Conservation (phyloP, 2,329 filamentous ascomycete species). For the Truncatella angustata region DNA sequence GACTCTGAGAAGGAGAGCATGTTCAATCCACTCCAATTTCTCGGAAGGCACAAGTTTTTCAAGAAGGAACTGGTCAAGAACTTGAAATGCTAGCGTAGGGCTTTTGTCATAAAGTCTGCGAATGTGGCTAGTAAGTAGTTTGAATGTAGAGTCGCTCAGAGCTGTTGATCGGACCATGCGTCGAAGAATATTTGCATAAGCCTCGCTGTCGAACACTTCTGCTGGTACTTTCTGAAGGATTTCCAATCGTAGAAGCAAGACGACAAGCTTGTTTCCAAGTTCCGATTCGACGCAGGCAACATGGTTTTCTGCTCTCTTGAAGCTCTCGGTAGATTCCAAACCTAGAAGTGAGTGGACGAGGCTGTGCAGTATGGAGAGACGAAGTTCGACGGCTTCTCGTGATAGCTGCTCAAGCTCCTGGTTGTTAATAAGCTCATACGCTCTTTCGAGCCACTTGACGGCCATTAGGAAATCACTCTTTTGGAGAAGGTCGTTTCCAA, state of each 20-base stretch:
- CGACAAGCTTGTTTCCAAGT: conserved; percentile 61
- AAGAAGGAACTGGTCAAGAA: conserved; percentile 64
- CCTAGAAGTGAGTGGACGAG: conserved; percentile 56
- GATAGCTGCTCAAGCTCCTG: conserved; percentile 57
- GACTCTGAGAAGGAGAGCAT: conserved; percentile 63
- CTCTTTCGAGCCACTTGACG: conserved; percentile 71
- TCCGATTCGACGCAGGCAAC: conserved; percentile 62
- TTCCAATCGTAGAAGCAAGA: conserved; percentile 68
- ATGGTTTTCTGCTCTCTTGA: conserved; percentile 53
- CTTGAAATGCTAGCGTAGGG: conserved; percentile 43
- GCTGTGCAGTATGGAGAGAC: conserved; percentile 64
- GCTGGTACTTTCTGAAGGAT: conserved; percentile 50
- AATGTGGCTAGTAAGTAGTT: conserved; percentile 65
- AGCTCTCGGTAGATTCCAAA: conserved; percentile 39
- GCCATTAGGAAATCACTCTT: conserved; percentile 55
- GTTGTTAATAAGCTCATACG: conserved; percentile 55
- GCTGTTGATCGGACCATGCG: conserved; percentile 60
- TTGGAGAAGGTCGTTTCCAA: conserved; percentile 60
- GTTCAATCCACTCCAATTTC: conserved; percentile 65
- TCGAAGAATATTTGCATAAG: conserved; percentile 53
- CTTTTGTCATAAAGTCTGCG: conserved; percentile 60
- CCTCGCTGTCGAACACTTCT: conserved; percentile 46
- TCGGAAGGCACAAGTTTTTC: conserved; percentile 48
- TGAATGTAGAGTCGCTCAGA: conserved; percentile 63
- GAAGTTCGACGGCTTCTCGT: conserved; percentile 60